Percentiles rank a stretch among this genome's conserved stretches.
These are phyloP conservation scores for Lasiosphaeris hirsuta DNA, from an alignment of 495 filamentous ascomycete genomes.

Conservation along the genomic window DNA sequence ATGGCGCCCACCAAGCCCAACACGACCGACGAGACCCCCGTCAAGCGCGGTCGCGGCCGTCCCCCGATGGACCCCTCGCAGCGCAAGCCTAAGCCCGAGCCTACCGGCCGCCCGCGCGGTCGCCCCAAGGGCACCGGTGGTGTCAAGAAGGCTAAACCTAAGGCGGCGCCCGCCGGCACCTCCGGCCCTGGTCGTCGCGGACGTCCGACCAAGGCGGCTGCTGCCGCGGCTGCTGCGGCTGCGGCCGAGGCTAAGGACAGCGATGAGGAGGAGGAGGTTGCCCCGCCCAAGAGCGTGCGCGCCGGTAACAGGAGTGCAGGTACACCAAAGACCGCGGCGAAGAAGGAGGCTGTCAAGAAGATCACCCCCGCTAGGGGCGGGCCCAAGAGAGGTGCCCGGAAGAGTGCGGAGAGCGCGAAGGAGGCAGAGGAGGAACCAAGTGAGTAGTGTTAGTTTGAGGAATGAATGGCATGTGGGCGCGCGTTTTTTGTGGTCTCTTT, in stretches of 20 bases:
- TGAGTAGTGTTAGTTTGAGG: conserved; percentile 1
- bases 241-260: conserved; percentile 7
- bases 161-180: conserved; percentile 12
- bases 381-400: conserved; percentile 20
- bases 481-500: not conserved
- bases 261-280: not conserved
- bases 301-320: conserved; percentile 4
- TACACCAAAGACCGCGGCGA: conserved; percentile 8
- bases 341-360: conserved; percentile 11
- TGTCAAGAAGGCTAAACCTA: conserved; percentile 32
- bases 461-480: not conserved
- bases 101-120: conserved; percentile 43
- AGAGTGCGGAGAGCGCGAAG: conserved; percentile 14
- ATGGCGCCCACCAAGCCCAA: conserved; percentile 23
- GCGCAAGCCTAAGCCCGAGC: conserved; percentile 33
- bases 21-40: conserved; percentile 17
- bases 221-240: conserved; percentile 8
- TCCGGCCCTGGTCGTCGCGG: conserved; percentile 30
- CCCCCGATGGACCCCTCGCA: conserved; percentile 37
- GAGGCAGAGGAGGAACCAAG: conserved; percentile 18
- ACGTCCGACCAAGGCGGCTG: conserved; percentile 31
- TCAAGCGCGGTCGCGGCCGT: conserved; percentile 46
- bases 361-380: conserved; percentile 29
- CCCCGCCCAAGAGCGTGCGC: conserved; percentile 2
- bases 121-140: conserved; percentile 40